Evolutionary conservation across 768 basidiomycete species (phyloP).

Genomic region (Trametes meyenii): DNA sequence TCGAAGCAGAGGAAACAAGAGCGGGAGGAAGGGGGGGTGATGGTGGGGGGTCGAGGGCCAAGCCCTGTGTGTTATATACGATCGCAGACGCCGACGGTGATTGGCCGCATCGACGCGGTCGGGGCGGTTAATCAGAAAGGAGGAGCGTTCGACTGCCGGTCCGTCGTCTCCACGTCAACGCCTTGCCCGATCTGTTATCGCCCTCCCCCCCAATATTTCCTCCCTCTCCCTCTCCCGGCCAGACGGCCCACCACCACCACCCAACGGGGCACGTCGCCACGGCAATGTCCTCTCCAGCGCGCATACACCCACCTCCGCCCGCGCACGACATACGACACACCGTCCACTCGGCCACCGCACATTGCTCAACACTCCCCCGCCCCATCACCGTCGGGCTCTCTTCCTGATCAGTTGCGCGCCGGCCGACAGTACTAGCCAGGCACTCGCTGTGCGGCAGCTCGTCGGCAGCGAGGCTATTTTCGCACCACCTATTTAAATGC

Average conservation of each 20-base stretch:
- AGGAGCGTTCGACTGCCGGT: neutral
- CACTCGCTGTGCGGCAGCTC: neutral
- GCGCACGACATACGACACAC: no score
- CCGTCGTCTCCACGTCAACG: constrained; percentile 16
- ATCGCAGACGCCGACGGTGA: constrained; percentile 3
- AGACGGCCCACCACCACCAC: no score
- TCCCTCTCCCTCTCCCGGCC: no score
- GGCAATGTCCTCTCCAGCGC: neutral
- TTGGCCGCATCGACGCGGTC: constrained; percentile 6
- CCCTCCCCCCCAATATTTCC: no score
- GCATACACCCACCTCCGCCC: neutral
- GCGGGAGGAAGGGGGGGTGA: constrained; percentile 28
- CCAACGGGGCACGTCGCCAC: constrained; percentile 18
- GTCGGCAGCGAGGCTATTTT: constrained; percentile 3
- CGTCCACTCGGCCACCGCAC: neutral
- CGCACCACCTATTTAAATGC: neutral
- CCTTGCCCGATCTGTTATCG: constrained; percentile 16
- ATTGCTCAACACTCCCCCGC: no score
- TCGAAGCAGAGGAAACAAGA: constrained; percentile 29
- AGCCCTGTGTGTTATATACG: constrained; percentile 20
- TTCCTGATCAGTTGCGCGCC: no score
- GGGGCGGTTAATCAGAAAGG: constrained; percentile 13
- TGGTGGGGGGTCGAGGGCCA: constrained; percentile 16
- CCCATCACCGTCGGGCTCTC: no score
- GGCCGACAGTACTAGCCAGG: constrained; percentile 8